A percentile compares a stretch with the other conserved stretches of the same genome.
phyloP scores from a whole-genome alignment of 2,329 filamentous ascomycete species.

The Beauveria varroae region DNA sequence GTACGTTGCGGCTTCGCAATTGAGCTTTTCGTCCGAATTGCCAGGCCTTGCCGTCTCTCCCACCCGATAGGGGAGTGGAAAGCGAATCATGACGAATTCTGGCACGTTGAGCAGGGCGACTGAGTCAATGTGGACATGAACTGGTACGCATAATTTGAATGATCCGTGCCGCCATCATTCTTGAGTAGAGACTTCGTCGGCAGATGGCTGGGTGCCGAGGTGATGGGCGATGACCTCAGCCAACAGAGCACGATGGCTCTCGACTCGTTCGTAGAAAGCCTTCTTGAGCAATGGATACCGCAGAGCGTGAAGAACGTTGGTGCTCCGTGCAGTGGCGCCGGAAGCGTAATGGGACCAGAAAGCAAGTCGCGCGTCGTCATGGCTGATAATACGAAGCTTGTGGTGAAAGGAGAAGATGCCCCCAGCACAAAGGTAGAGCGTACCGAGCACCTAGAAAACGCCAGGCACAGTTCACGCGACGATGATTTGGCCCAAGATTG shows the following conservation, averaged over 20 bases:
- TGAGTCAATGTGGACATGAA: too few species aligned
- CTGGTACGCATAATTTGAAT: not conserved
- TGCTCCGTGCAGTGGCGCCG: too few species aligned
- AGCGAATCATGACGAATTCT: slow-evolving; percentile 17
- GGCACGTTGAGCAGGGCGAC: too few species aligned
- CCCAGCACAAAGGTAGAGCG: too few species aligned
- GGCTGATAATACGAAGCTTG: too few species aligned
- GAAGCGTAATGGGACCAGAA: too few species aligned
- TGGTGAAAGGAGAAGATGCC: too few species aligned
- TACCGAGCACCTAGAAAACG: too few species aligned
- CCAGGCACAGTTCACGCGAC: too few species aligned
- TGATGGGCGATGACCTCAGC: not conserved
- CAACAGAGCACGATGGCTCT: not conserved
- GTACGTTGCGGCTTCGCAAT: slow-evolving; percentile 31
- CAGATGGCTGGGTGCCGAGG: not conserved
- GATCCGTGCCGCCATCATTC: not conserved
- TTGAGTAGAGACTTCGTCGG: not conserved
- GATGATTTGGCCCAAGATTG: too few species aligned
- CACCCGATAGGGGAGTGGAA: slow-evolving; percentile 28
- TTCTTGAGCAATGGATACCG: not conserved
- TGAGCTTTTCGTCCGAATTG: slow-evolving; percentile 33
- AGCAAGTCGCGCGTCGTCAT: too few species aligned
- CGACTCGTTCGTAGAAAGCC: not conserved
- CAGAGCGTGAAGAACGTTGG: not conserved
- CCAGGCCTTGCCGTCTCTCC: slow-evolving; percentile 27